Base-by-base conservation (phyloP, 371 early-diverging fungal genomes). In the Apophysomyces trapeziformis region DNA sequence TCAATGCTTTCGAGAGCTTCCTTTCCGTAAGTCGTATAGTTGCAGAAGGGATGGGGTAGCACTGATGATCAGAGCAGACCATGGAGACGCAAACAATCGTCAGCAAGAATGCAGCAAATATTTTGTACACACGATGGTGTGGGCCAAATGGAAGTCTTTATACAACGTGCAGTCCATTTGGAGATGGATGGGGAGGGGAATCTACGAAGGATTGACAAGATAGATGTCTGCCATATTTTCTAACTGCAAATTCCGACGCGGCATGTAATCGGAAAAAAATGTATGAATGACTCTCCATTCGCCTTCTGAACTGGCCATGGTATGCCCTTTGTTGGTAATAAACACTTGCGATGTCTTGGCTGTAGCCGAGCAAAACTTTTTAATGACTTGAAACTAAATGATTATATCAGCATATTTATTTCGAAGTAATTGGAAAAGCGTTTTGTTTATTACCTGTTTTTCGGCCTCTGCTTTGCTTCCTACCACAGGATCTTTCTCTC, bases 21-120 rank as follows among this genome's bases (percentile, higher is more conserved):
- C 78, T 89, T 46, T 89, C 89, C 60, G 88, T 83, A 80, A 73
- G 80, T 9, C 9, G 4, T 18, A 1, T 4, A n/a, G 11, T 41
- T 38, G 32, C 26, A 26, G 26, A 47, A 37, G 14, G 21, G 47
- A 46, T 47, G 6, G 38, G 14, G 21, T 26, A 26, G 32, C 32
- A 7, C 18, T 37, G 37, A 58, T 60, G 13, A 5, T 41, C 2
- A 5, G 21, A 6, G 4, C 74, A 86, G 84, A 87, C 90, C 11
- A 89, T 89, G 90, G 90, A 89, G 68, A 89, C 89, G 1, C 85
- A 87, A 63, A 86, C 88, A 2, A 67, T 88, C 2, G 74, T 85
- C 0, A 81, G 84, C 44, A 84, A 83, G 50, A 89, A 88, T 62
- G 74, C 85, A 32, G 85, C 82, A 1, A 69, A 81, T 37, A 45